phyloP scores from a whole-genome alignment of 805 yeast species.

The Clavispora santaluciae region DNA sequence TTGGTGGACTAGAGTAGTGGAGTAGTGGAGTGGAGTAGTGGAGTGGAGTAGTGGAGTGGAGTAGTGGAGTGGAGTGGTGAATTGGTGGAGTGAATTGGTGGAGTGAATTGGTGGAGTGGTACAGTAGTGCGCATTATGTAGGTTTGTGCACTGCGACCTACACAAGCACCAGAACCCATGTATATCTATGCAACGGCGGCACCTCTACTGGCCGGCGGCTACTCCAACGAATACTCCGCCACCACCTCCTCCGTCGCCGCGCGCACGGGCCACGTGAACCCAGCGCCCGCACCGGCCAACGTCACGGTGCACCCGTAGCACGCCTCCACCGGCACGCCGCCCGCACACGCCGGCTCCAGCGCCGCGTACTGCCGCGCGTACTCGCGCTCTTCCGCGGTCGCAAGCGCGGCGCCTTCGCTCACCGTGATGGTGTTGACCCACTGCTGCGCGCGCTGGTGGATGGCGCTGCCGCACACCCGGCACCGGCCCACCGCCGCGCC shows the following conservation, averaged over 20 bases:
- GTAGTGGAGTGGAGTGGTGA: neutral
- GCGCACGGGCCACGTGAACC: constrained; percentile 34
- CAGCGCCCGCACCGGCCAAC: constrained; percentile 37
- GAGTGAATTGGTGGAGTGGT: too few relatives aligned
- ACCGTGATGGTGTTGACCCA: constrained; percentile 75
- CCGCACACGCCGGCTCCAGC: constrained; percentile 5
- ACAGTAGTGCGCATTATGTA: too few relatives aligned
- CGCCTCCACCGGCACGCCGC: constrained; percentile 22
- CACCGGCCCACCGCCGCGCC: constrained; percentile 33
- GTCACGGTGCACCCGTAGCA: constrained; percentile 79
- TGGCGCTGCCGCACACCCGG: constrained; percentile 49
- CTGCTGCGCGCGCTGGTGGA: constrained; percentile 52
- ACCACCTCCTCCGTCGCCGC: constrained; percentile 32
- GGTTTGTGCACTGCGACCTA: too few relatives aligned
- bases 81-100: neutral
- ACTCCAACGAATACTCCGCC: constrained; percentile 35
- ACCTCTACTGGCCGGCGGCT: too few relatives aligned
- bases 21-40: too few relatives aligned
- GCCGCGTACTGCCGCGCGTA: constrained; percentile 19
- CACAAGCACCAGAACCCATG: neutral
- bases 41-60: neutral
- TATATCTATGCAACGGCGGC: too few relatives aligned
- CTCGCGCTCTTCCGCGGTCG: constrained; percentile 32
- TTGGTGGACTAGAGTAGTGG: too few relatives aligned
- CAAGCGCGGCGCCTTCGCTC: constrained; percentile 46